Evolutionary conservation across 306 rosid genomes (phyloP).

Genomic region (Cyamopsis tetragonoloba): DNA sequence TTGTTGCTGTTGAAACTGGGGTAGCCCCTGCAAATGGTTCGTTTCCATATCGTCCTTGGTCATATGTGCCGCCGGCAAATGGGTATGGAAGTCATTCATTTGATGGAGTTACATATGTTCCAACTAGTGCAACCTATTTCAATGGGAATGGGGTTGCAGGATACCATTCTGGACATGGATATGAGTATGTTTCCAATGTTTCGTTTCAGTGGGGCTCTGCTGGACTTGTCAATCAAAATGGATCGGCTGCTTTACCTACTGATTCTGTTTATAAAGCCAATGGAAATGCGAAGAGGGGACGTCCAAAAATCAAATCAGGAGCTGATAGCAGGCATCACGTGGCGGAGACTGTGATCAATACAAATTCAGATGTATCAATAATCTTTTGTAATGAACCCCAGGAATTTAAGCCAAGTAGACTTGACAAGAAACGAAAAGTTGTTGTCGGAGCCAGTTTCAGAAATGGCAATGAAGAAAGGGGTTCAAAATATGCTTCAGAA

Average conservation of each 20-base stretch:
- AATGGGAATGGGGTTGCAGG: constrained; percentile 68
- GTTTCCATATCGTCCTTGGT: constrained; percentile 83
- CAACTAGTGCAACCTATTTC: constrained; percentile 52
- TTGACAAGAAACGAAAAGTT: constrained; percentile 72
- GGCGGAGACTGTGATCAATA: constrained; percentile 38
- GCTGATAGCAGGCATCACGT: constrained; percentile 48
- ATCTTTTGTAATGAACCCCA: constrained; percentile 39
- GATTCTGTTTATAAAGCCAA: constrained; percentile 56
- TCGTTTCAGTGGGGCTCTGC: constrained; percentile 77
- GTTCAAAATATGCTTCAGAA: constrained; percentile 45
- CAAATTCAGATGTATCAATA: constrained; percentile 38
- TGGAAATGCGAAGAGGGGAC: constrained; percentile 55
- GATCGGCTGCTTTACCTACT: constrained; percentile 43
- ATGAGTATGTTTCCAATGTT: constrained; percentile 69
- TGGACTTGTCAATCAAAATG: constrained; percentile 57
- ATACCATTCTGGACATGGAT: constrained; percentile 64
- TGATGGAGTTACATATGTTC: constrained; percentile 77
- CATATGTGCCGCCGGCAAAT: constrained; percentile 67
- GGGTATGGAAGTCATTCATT: constrained; percentile 73
- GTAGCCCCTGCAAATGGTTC: constrained; percentile 91
- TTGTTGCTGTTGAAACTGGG: constrained; percentile 87
- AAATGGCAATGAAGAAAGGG: constrained; percentile 55
- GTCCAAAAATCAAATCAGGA: constrained; percentile 56
- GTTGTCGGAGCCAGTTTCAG: constrained; percentile 46
- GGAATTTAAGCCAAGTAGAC: constrained; percentile 41